Evolutionary conservation across 2,329 filamentous ascomycete genomes (phyloP), one percentile per base, ranked within the genome.

Genomic region (Aspergillus jensenii): DNA sequence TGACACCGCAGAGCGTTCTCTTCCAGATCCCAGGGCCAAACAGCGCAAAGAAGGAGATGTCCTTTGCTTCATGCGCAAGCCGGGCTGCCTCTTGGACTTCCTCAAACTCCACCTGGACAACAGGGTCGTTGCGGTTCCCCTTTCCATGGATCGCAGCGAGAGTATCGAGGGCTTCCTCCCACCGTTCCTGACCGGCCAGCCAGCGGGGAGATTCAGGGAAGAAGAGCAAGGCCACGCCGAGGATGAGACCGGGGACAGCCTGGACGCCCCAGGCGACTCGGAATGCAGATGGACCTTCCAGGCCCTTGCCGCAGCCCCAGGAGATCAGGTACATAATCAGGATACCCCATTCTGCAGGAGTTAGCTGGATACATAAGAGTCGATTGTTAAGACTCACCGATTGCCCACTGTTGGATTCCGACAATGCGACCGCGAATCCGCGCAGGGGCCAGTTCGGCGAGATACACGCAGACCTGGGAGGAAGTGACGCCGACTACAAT

Each of bases 181-280:
- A 84, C 2, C 84, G 80, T 51, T 86, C 84, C 41, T 85, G 81
- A 56, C 79, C 78, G 2, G 84, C 84, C 6, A 87, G 74, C 85
- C 84, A 87, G 62, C 85, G 77, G 2, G 84, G 84, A 0, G 83
- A 86, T 58, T 85, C 81, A 3, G 85, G 85, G 45, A 87, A 80
- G 70, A 87, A 84, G 25, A 81, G 78, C 5, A 76, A 78, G 44
- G 82, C 84, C 46, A 78, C 59, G 55, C 86, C 79, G 39, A 88
- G 77, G 47, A 85, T 67, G 17, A 86, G 70, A 23, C 79, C 84
- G 0, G 85, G 85, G 43, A 88, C 70, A 58, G 84, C 84, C 64
- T 88, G 86, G 5, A 86, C 76, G 41, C 82, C 85, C 85, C 86
- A 88, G 17, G 85, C 83, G 2, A 85, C 80, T 14, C 86, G 76